These are phyloP conservation scores for Lactifluus hygrophoroides DNA, from an alignment of 768 basidiomycete genomes.

Conservation along the genomic window DNA sequence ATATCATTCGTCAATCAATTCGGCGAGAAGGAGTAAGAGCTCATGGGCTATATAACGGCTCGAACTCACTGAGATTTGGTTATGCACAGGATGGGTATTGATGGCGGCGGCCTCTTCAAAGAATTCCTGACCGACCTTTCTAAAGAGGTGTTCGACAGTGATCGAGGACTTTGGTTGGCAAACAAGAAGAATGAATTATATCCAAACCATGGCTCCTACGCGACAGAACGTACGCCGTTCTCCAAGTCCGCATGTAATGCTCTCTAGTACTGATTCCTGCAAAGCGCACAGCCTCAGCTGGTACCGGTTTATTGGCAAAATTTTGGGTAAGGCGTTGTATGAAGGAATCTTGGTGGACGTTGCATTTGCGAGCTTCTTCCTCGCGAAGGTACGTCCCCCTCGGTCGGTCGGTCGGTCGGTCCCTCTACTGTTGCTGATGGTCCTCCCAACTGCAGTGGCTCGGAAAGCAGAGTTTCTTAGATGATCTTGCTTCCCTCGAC, in stretches of 20 bases:
- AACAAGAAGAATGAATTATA: constrained; percentile 91
- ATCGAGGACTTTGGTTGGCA: constrained; percentile 88
- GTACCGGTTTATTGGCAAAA: constrained; percentile 89
- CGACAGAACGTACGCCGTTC: constrained; percentile 63
- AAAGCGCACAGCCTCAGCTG: constrained; percentile 79
- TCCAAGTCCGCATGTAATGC: background rate
- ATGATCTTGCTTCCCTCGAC: constrained; percentile 88
- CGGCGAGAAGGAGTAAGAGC: constrained; percentile 71
- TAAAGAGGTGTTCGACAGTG: constrained; percentile 91
- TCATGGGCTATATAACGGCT: background rate
- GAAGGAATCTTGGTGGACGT: constrained; percentile 94
- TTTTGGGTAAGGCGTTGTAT: constrained; percentile 94
- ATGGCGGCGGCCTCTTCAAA: constrained; percentile 96
- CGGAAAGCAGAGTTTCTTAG: constrained; percentile 83
- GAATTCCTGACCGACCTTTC: constrained; percentile 91
- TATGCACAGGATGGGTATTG: constrained; percentile 69
- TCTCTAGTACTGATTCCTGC: background rate
- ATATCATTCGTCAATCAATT: constrained; percentile 93
- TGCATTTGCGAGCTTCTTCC: constrained; percentile 91
- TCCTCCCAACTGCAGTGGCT: constrained; percentile 55
- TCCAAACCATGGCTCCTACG: constrained; percentile 88
- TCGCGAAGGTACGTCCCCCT: constrained; percentile 68
- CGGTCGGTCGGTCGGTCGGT: no score
- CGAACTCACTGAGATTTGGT: background rate
- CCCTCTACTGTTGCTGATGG: background rate